A percentile compares a stretch with the other conserved stretches of the same genome.
Evolutionary conservation across 176 grass and related monocot species (phyloP).

Genomic region (Ensete glaucum): DNA sequence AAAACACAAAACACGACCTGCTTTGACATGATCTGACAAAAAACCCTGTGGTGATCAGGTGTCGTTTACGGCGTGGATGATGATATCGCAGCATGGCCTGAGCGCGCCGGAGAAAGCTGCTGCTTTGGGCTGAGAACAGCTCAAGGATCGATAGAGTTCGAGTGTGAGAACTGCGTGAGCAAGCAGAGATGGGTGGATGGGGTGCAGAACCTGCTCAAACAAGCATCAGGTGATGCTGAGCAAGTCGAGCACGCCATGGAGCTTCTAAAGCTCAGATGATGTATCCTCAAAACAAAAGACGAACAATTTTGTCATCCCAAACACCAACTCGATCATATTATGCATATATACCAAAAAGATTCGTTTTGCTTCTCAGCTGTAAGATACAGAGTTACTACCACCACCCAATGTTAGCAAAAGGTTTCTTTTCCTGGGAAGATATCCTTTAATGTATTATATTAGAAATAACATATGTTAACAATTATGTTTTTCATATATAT

Average conservation of each 20-base stretch:
- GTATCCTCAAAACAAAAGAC: neutral
- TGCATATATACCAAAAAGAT: neutral
- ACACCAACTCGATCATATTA: neutral
- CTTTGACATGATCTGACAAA: neutral
- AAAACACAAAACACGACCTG: neutral
- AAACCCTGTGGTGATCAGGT: constrained; percentile 24
- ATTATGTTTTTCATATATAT: too few relatives aligned
- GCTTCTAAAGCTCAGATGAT: constrained; percentile 36
- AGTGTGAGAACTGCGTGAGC: constrained; percentile 42
- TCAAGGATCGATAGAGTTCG: constrained; percentile 73
- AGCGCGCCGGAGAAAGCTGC: constrained; percentile 39
- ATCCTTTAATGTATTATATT: too few relatives aligned
- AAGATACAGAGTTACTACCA: too few relatives aligned
- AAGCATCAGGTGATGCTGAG: constrained; percentile 34
- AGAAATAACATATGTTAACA: too few relatives aligned
- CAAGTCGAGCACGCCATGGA: constrained; percentile 33
- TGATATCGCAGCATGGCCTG: constrained; percentile 70
- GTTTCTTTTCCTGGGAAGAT: too few relatives aligned
- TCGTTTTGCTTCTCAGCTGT: neutral
- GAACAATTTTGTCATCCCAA: neutral
- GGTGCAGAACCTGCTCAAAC: constrained; percentile 75
- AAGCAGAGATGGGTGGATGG: constrained; percentile 85
- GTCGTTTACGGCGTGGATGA: constrained; percentile 74
- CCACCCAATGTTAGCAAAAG: too few relatives aligned
- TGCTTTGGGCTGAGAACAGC: constrained; percentile 75